Evolutionary conservation across 345 rosid species (phyloP).

Genomic region (Mallotus nudiflorus): DNA sequence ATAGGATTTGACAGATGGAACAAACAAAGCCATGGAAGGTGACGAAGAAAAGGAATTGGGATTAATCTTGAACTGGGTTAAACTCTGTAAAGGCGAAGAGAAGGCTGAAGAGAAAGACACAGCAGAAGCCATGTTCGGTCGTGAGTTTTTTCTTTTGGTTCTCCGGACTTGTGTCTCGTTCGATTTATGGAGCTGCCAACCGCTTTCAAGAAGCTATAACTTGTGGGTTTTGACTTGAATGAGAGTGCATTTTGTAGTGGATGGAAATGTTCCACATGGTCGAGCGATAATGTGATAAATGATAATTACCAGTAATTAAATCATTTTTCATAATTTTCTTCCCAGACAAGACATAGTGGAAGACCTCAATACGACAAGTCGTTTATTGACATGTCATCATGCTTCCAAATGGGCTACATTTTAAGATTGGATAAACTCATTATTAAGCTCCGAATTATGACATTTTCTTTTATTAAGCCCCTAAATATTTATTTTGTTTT

Average conservation of each 20-base stretch:
- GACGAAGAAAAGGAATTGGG: constrained; percentile 13
- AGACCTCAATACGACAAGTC: no score
- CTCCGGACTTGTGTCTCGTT: not conserved
- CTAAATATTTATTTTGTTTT: no score
- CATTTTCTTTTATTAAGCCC: no score
- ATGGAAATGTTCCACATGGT: constrained; percentile 16
- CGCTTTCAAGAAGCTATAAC: not conserved
- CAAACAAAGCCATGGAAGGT: constrained; percentile 37
- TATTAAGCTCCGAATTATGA: no score
- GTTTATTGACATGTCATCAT: no score
- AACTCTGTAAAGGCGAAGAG: constrained; percentile 31
- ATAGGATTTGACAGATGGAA: constrained; percentile 46
- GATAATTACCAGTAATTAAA: no score
- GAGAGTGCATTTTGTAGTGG: not conserved
- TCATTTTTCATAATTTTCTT: no score
- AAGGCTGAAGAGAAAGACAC: constrained; percentile 43
- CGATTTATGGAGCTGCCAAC: not conserved
- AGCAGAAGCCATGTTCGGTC: constrained; percentile 33
- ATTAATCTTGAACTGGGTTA: constrained; percentile 26
- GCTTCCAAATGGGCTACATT: no score
- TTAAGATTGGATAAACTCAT: no score
- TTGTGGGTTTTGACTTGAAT: not conserved
- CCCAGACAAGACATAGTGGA: no score
- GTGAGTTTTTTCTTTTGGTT: not conserved
- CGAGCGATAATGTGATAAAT: not conserved